Evolutionary conservation across 2,329 filamentous ascomycete species (phyloP).

Genomic region (Phaeosphaeria sp.): DNA sequence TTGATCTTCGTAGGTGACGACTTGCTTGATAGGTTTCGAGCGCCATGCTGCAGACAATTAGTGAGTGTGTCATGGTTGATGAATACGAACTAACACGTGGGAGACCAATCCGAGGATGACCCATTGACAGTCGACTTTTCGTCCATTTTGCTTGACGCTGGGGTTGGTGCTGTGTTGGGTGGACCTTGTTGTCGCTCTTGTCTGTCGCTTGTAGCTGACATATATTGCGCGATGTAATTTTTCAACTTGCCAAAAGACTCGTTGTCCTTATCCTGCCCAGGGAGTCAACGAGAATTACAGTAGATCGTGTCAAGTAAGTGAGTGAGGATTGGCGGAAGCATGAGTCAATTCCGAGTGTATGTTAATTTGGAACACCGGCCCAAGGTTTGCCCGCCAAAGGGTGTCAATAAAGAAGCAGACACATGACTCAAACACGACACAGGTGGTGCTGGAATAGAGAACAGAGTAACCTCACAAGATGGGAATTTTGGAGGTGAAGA

Average conservation of each 20-base stretch:
- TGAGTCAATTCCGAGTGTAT: constrained; percentile 21
- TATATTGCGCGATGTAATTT: constrained; percentile 18
- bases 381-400: constrained; percentile 26
- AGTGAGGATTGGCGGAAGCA: not conserved
- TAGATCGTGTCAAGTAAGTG: not conserved
- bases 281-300: not conserved
- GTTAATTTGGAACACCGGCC: constrained; percentile 26
- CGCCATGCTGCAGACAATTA: constrained; percentile 65
- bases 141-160: constrained; percentile 1
- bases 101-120: constrained; percentile 43
- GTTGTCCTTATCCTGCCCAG: constrained; percentile 10
- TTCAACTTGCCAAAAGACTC: constrained; percentile 17
- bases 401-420: constrained; percentile 22
- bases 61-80: not conserved
- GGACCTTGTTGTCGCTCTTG: not conserved
- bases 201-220: constrained; percentile 6
- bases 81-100: constrained; percentile 41
- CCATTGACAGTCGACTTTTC: constrained; percentile 4
- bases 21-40: constrained; percentile 79
- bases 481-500: not conserved
- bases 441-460: not conserved
- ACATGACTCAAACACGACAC: constrained; percentile 26
- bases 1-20: constrained; percentile 71
- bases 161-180: not conserved
- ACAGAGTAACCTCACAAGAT: not conserved